These are phyloP conservation scores for Atalantia buxifolia DNA, from an alignment of 345 rosid species.

Conservation along the genomic window DNA sequence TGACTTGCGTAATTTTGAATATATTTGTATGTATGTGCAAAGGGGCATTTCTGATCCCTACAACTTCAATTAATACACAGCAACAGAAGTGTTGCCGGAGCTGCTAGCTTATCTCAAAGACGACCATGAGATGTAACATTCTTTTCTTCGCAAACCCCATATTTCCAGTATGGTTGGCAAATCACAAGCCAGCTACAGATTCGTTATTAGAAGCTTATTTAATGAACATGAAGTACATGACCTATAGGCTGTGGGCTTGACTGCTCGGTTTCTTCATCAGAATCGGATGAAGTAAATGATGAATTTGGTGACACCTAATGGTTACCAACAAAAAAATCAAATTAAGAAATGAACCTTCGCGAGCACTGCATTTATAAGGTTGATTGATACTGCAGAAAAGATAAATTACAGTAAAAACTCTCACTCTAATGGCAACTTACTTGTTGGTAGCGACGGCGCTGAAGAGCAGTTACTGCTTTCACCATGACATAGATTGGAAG, in stretches of 20 bases:
- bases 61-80: background rate
- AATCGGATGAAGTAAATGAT: slow-evolving; percentile 39
- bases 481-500: slow-evolving; percentile 67
- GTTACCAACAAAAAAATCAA: background rate
- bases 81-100: background rate
- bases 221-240: slow-evolving; percentile 31
- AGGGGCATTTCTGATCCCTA: background rate
- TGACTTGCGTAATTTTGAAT: background rate
- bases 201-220: background rate
- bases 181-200: background rate
- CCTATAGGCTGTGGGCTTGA: slow-evolving; percentile 28
- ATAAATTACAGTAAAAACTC: background rate
- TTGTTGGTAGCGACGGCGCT: slow-evolving; percentile 40
- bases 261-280: slow-evolving; percentile 61
- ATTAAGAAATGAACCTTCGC: background rate
- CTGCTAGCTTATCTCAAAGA: background rate
- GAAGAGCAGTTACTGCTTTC: slow-evolving; percentile 45
- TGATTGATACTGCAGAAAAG: background rate
- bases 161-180: background rate
- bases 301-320: slow-evolving; percentile 33
- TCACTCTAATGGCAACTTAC: slow-evolving; percentile 20
- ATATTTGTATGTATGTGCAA: slow-evolving; percentile 12
- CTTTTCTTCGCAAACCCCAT: background rate
- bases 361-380: background rate
- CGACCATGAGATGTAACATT: background rate